Conservation (phyloP, 1,284 basidiomycete species). For the Ganoderma lucidum region DNA sequence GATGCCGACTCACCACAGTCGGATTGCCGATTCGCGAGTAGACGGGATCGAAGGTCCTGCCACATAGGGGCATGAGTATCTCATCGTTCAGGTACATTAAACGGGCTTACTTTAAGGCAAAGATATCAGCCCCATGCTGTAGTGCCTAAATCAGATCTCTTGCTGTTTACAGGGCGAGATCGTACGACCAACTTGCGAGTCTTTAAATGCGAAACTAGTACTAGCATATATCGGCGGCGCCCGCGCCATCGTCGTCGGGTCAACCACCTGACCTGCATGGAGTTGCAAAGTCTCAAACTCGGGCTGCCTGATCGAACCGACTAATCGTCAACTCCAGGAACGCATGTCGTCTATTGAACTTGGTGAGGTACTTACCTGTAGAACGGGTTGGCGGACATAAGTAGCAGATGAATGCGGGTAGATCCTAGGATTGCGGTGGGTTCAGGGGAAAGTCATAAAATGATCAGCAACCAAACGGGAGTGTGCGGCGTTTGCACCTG, state of each 20-base stretch:
- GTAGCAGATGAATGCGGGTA: background rate
- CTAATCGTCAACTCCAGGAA: background rate
- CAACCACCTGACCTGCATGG: conserved; percentile 81
- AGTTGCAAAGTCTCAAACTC: conserved; percentile 87
- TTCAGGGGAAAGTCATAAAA: background rate
- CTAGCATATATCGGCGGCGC: conserved; percentile 86
- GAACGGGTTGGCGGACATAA: background rate
- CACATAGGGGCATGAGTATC: background rate
- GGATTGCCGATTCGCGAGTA: conserved; percentile 87
- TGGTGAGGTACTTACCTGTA: background rate
- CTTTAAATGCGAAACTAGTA: conserved; percentile 83
- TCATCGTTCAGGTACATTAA: background rate
- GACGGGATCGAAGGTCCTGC: conserved; percentile 72
- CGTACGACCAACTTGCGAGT: conserved; percentile 58
- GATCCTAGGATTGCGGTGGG: background rate
- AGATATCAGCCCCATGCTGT: conserved; percentile 85
- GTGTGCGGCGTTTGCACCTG: background rate
- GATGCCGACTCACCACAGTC: conserved; percentile 64
- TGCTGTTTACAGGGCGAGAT: background rate
- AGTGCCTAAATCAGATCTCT: background rate
- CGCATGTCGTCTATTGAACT: background rate
- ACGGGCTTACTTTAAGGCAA: conserved; percentile 66
- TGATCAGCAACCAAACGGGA: background rate
- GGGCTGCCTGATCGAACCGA: conserved; percentile 52
- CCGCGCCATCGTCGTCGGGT: conserved; percentile 78